Evolutionary conservation across 2,329 filamentous ascomycete genomes (phyloP).

Genomic region (Phaeophleospora eucalypticola): DNA sequence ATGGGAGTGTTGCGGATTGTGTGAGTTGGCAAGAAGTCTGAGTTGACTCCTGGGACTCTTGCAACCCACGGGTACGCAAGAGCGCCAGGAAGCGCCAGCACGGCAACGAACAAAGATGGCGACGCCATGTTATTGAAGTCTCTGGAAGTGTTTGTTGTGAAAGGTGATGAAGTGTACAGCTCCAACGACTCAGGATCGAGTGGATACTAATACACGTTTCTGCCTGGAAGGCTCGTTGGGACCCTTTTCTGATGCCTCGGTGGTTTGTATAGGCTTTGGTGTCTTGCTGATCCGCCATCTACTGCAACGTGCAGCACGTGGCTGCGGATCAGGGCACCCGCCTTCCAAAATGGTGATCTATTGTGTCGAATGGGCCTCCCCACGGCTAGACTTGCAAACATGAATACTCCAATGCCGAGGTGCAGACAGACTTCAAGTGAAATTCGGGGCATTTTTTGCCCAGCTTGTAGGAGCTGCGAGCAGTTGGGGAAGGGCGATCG

Average conservation of each 20-base stretch:
- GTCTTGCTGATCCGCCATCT: too few species aligned
- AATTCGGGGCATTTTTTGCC: too few species aligned
- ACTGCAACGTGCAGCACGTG: too few species aligned
- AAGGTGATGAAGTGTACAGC: too few species aligned
- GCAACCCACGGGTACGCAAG: neutral
- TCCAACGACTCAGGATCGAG: too few species aligned
- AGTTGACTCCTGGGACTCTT: neutral
- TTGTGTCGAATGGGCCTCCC: too few species aligned
- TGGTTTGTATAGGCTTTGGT: neutral
- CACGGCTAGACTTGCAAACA: too few species aligned
- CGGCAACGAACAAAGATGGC: neutral
- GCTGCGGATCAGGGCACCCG: too few species aligned
- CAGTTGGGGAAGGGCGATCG: neutral
- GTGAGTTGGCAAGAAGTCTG: neutral
- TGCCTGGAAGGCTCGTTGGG: neutral
- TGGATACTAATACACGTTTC: neutral
- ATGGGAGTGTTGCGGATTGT: neutral
- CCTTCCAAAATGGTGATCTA: too few species aligned
- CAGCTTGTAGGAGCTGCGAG: neutral
- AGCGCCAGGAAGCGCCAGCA: neutral
- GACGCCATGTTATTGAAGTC: neutral
- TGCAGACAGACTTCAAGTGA: too few species aligned
- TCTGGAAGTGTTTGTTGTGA: neutral
- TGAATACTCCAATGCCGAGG: too few species aligned
- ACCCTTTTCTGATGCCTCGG: neutral